phyloP scores from a whole-genome alignment of 202 grass and related monocot species.

The Zoysia matrella region DNA sequence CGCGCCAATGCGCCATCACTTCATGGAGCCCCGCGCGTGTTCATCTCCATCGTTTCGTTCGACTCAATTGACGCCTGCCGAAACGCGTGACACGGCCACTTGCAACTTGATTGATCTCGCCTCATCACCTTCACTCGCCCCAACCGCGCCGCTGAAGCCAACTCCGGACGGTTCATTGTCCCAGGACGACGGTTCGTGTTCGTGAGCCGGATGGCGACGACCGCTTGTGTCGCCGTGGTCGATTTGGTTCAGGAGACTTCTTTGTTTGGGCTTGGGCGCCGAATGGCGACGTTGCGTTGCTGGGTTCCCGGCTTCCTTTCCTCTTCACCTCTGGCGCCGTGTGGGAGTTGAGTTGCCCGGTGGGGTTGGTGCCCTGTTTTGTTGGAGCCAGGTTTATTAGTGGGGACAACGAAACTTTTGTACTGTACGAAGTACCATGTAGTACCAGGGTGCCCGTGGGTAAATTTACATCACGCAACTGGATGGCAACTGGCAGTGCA shows the following conservation, averaged over 20 bases:
- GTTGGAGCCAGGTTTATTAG: background rate
- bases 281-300: background rate
- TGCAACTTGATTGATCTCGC: no score
- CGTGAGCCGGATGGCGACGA: background rate
- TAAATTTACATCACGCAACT: background rate
- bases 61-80: background rate
- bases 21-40: background rate
- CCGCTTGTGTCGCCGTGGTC: background rate
- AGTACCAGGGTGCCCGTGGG: no score
- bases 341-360: background rate
- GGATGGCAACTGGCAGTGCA: background rate
- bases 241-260: background rate
- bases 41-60: background rate
- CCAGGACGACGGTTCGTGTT: background rate
- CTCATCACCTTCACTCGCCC: background rate
- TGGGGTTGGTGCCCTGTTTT: no score
- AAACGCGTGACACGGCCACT: background rate
- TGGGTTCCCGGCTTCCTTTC: background rate
- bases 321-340: background rate
- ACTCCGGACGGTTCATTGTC: no score
- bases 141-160: background rate
- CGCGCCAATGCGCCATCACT: background rate
- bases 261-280: background rate
- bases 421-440: background rate
- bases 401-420: background rate